phyloP scores from a whole-genome alignment of 139 green algal genomes.

The Asterochloris sp. region DNA sequence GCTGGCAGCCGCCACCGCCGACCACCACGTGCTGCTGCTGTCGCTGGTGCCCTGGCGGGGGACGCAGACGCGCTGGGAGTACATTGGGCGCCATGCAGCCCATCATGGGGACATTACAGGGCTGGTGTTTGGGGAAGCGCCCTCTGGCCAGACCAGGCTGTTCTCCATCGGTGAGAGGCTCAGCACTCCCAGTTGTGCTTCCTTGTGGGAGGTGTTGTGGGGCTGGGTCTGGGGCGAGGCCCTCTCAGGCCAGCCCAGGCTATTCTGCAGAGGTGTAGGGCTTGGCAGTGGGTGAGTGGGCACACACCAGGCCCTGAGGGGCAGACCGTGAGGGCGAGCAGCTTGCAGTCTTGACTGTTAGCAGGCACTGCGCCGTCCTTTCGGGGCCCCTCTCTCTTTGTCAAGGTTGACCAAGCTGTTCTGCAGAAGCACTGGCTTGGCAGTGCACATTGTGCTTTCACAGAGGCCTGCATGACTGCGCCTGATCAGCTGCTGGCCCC shows the following conservation, averaged over 20 bases:
- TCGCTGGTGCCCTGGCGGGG: conserved; percentile 46
- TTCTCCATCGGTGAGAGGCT: conserved; percentile 52
- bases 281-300: too few species aligned
- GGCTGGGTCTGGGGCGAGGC: not conserved
- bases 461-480: not conserved
- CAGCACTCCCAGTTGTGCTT: not conserved
- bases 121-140: conserved; percentile 56
- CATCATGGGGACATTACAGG: conserved; percentile 49
- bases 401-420: too few species aligned
- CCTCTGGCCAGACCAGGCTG: conserved; percentile 51
- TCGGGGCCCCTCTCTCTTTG: too few species aligned
- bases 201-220: too few species aligned
- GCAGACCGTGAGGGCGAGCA: too few species aligned
- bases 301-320: too few species aligned
- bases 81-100: conserved; percentile 49
- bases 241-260: not conserved
- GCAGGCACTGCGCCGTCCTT: too few species aligned
- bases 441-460: not conserved
- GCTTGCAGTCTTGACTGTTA: too few species aligned
- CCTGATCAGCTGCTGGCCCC: not conserved
- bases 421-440: not conserved
- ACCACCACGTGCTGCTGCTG: conserved; percentile 46
- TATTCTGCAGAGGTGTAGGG: not conserved
- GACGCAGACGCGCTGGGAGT: conserved; percentile 56
- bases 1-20: conserved; percentile 42